Evolutionary conservation across 23 red algal genomes (phyloP).

Genomic region (Rhodosorus marinus): DNA sequence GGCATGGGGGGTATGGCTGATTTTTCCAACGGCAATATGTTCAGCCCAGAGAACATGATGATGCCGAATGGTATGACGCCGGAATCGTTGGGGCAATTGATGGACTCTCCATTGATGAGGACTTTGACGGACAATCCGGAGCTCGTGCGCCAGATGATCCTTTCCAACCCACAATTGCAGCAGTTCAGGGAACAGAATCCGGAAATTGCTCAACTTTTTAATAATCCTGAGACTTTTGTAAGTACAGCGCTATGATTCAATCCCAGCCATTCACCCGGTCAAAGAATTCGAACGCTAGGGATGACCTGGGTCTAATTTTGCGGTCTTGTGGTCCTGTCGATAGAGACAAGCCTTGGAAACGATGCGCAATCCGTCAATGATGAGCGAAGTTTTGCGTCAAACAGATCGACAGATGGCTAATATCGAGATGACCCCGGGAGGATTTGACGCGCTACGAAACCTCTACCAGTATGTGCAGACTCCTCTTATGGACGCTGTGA

Average conservation of each 20-base stretch:
- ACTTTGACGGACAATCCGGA: slow-evolving; percentile 88
- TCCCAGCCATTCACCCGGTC: no score
- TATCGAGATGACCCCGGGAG: slow-evolving; percentile 96
- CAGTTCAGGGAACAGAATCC: slow-evolving; percentile 86
- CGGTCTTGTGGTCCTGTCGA: no score
- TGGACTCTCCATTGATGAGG: slow-evolving; percentile 96
- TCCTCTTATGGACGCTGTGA: slow-evolving; percentile 48
- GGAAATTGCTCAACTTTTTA: slow-evolving; percentile 77
- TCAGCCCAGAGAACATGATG: background rate
- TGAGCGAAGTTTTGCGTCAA: slow-evolving; percentile 95
- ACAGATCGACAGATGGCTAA: slow-evolving; percentile 94
- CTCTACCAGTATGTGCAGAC: slow-evolving; percentile 84
- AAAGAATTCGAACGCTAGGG: background rate
- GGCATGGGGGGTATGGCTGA: background rate
- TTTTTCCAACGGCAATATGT: background rate
- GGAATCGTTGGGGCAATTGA: slow-evolving; percentile 54
- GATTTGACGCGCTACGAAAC: slow-evolving; percentile 86
- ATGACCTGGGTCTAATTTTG: background rate
- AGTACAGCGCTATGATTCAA: no score
- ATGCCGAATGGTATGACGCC: slow-evolving; percentile 19
- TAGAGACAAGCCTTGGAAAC: slow-evolving; percentile 90
- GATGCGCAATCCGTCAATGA: slow-evolving; percentile 73
- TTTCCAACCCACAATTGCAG: slow-evolving; percentile 90
- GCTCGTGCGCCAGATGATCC: slow-evolving; percentile 72
- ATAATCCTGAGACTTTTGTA: slow-evolving; percentile 70